Base-by-base conservation (phyloP, 148 eudicot genomes). In the Agrostemma githago region DNA sequence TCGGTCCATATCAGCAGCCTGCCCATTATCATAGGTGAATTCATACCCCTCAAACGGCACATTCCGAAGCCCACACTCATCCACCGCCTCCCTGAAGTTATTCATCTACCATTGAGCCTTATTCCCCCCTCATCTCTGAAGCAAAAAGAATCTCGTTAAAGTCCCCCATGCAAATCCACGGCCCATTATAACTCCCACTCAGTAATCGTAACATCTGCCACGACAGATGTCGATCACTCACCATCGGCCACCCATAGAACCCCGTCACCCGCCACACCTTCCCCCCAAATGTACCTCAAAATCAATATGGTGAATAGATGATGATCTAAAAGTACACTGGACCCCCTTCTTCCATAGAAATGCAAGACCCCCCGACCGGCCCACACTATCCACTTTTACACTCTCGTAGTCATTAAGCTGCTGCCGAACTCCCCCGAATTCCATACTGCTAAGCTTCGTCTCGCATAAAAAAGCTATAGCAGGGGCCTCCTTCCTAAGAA, bases 401-500 rank as follows among this genome's bases (percentile, higher is more conserved):
- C 59, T 14, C 4, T 54, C 59, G 10, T 54, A 54, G 10, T 15
- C 10, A 54, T 54, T 54, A 3, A 54, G 10, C 7, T 14, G 2
- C 59, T 2, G 3, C 59, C 59, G 59, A 15, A 54, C 59, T 15
- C 59, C 3, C 2, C n/a, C n/a, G 10, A 54, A 54, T 8, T 54
- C 59, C 15, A n/a, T n/a, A n/a, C n/a, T n/a, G n/a, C n/a, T n/a
- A n/a, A n/a, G n/a, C n/a, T n/a, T n/a, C n/a, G n/a, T 54, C 10
- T 54, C 59, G n/a, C 59, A 54, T 14, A 54, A 54, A 54, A 54
- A 54, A 15, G n/a, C 59, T 54, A 54, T 54, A 54, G n/a, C 59
- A 54, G 59, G 59, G 59, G 59, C 59, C 10, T 54, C 59, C 59
- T 54, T 54, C 59, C 59, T 54, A 54, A 54, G 59, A 54, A 54